Evolutionary conservation across 208 protist genomes (phyloP).

Genomic region (Leishmania turanica): DNA sequence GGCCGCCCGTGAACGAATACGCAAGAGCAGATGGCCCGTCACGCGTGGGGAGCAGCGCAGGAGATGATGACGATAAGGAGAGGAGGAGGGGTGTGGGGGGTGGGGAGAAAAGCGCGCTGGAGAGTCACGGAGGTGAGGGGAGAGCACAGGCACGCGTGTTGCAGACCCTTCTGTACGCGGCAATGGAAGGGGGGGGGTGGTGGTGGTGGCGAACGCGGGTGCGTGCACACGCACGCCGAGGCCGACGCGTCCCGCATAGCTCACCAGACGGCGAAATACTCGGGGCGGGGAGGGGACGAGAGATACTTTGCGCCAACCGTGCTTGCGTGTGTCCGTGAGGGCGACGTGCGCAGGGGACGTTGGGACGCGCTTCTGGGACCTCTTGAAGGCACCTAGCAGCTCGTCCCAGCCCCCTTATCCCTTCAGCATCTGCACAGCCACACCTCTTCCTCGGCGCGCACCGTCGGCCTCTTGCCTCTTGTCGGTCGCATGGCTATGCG

Average conservation of each 20-base stretch:
- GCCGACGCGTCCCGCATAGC: not conserved
- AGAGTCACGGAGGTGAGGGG: not conserved
- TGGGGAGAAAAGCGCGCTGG: not conserved
- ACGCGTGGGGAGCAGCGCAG: not conserved
- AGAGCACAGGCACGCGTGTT: not conserved
- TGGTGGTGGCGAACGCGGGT: not conserved
- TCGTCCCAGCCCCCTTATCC: not conserved
- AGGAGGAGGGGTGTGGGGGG: not conserved
- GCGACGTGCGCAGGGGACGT: not conserved
- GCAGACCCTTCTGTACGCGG: not conserved
- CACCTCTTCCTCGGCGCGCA: no score
- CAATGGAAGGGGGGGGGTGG: not conserved
- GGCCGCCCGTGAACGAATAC: not conserved
- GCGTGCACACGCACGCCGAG: not conserved
- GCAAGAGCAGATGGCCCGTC: not conserved
- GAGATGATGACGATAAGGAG: not conserved
- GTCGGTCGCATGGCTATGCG: no score
- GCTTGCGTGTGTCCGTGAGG: not conserved
- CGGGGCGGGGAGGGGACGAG: not conserved
- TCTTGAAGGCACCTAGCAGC: not conserved
- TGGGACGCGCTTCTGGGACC: not conserved
- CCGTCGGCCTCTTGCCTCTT: no score
- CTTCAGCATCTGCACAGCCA: not conserved
- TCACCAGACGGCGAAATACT: not conserved
- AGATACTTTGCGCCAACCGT: not conserved